Evolutionary conservation across 495 filamentous ascomycete species (phyloP).

Genomic region (Pyrenula aspistea): DNA sequence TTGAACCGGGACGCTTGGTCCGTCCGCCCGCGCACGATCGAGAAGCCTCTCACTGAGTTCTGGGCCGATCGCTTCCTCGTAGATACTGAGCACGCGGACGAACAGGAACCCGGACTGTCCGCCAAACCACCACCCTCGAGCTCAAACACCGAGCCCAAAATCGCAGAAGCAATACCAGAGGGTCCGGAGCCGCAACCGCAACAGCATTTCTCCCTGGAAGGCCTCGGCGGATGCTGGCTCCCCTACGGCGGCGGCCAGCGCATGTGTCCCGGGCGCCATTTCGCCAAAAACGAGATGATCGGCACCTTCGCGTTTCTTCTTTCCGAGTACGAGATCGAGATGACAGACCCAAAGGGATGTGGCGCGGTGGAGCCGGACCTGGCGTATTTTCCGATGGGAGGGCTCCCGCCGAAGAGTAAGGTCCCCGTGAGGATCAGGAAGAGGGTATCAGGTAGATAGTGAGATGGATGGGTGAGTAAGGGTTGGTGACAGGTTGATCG

Average conservation of each 20-base stretch:
- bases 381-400: no score
- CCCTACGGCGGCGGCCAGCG: conserved; percentile 2
- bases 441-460: no score
- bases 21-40: not conserved
- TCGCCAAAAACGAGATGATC: conserved; percentile 6
- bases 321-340: not conserved
- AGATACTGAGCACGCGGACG: not conserved
- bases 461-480: no score
- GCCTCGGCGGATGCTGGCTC: not conserved
- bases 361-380: no score
- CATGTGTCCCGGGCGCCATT: conserved; percentile 2
- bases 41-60: conserved; percentile 3
- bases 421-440: no score
- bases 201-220: not conserved
- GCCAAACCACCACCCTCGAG: not conserved
- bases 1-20: conserved; percentile 5
- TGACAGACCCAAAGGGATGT: not conserved
- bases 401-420: no score
- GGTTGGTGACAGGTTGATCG: no score
- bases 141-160: not conserved
- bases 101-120: not conserved
- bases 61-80: conserved; percentile 8
- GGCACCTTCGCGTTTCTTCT: not conserved
- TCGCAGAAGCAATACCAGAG: not conserved
- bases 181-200: not conserved